These are phyloP conservation scores for Xylaria sp. DNA, from an alignment of 2,329 filamentous ascomycete genomes.

Conservation along the genomic window DNA sequence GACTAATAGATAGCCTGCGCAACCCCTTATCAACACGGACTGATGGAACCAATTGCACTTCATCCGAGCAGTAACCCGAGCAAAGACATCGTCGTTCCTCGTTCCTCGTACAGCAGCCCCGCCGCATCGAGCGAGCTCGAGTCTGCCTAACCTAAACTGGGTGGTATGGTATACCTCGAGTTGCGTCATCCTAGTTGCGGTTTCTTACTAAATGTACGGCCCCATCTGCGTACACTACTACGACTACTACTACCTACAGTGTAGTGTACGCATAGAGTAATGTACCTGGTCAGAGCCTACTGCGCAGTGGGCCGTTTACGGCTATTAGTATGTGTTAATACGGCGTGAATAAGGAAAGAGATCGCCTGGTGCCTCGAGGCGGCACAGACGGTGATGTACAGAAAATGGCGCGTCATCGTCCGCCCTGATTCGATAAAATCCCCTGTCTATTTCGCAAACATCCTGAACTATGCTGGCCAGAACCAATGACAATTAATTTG, in stretches of 20 bases:
- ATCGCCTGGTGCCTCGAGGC: slow-evolving; percentile 39
- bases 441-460: slow-evolving; percentile 24
- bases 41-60: slow-evolving; percentile 16
- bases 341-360: slow-evolving; percentile 39
- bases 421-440: slow-evolving; percentile 43
- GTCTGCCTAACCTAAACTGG: slow-evolving; percentile 17
- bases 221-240: not conserved
- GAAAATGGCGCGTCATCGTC: slow-evolving; percentile 48
- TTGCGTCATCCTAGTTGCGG: slow-evolving; percentile 27
- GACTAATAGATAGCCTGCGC: slow-evolving; percentile 29
- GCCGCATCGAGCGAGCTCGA: slow-evolving; percentile 20
- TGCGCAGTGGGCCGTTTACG: slow-evolving; percentile 4
- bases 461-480: slow-evolving; percentile 26
- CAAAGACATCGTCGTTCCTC: slow-evolving; percentile 31
- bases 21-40: slow-evolving; percentile 29
- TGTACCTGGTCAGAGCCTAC: not conserved
- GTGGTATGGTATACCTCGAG: slow-evolving; percentile 2
- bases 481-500: slow-evolving; percentile 40
- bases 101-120: slow-evolving; percentile 24
- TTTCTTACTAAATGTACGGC: slow-evolving; percentile 19
- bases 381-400: slow-evolving; percentile 48
- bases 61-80: slow-evolving; percentile 2
- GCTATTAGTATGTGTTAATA: slow-evolving; percentile 5
- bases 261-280: not conserved
- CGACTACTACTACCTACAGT: not conserved